Evolutionary conservation across 805 yeast genomes (phyloP), one percentile per base, ranked within the genome.

Genomic region (Candida sithepensis): DNA sequence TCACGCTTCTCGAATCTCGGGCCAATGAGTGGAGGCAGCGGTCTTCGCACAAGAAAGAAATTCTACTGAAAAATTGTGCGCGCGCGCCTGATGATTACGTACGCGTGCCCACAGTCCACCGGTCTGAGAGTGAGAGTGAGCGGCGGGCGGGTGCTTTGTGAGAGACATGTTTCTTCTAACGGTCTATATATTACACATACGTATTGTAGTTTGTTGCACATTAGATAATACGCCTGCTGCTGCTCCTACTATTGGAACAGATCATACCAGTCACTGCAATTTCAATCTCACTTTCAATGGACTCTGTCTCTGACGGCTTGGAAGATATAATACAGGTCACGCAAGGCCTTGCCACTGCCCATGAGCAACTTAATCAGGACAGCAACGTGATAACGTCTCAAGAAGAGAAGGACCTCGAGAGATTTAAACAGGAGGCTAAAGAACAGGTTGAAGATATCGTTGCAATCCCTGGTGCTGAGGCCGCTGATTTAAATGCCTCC

Each of bases 311-410:
- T n/a, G 20, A 26, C 6, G 12, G 13, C 16, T 37, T 56, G 3
- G 52, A 40, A 19, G 59, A 53, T 40, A 22, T 49, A 6, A 26
- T 52, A 26, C 44, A 55, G n/a, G 47, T 49, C 3, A 52, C 51
- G 3, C 46, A 47, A 20, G 55, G 47, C 18, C 18, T 54, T 9
- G 45, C 49, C 2, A 44, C 52, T 6, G 53, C 45, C 2, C 47
- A 40, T 2, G n/a, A 43, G 14, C 60, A 57, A 32, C 34, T 41
- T 6, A 32, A 34, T 12, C 52, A 57, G 37, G 48, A 39, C 13
- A 48, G 49, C 4, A 41, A 43, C 3, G 18, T 46, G 22, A 26
- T 46, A 10, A 57, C 57, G 4, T 36, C 43, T 9, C 51, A 47
- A 41, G 61, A 55, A 42, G 21, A 21, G 5, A 24, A 50, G 21